Evolutionary conservation across 164 flowering plant genomes (phyloP), one percentile per base, ranked within the genome.

Genomic region (Sedum album): DNA sequence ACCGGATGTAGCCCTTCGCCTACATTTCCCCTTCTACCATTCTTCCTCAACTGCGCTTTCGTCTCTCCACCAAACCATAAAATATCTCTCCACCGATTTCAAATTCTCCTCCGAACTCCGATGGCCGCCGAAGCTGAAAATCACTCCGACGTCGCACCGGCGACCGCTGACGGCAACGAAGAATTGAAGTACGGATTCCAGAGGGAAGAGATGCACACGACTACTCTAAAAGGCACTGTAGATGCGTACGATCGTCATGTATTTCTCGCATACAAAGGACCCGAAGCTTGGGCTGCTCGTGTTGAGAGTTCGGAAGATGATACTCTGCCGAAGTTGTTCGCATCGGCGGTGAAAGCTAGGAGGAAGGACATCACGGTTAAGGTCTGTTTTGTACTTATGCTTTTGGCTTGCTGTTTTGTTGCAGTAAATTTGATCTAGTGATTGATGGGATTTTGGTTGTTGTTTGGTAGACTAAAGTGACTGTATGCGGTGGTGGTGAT

Each of bases 241-340:
- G 80, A 76, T 66, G 72, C 78, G 14, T 88, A 88, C 81, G 96
- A 85, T 23, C 88, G 99, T 44, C 99, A 94, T 71, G 70, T 91
- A 14, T 90, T 94, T 70, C 96, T 94, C 72, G 87, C 92, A 75
- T 85, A 77, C 80, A 85, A 84, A 82, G 75, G 69, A 65, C 81
- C 82, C 17, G 81, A 78, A 33, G 69, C 75, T 25, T 94, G 99
- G 99, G 78, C 89, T 31, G 33, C 91, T 21, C 80, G 75, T 7
- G 82, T 88, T 42, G 99, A 91, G 74, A 75, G 46, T 28, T 44
- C 48, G n/a, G 86, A 80, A 2, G 41, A 70, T 18, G 93, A 86
- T 80, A 77, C 67, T 36, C 90, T 94, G 20, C 95, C 96, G 6
- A 78, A 83, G 72, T 77, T 77, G 6, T 79, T 91, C 63, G 71